These are phyloP conservation scores for Mucuna pruriens DNA, from an alignment of 306 rosid genomes.

Conservation along the genomic window DNA sequence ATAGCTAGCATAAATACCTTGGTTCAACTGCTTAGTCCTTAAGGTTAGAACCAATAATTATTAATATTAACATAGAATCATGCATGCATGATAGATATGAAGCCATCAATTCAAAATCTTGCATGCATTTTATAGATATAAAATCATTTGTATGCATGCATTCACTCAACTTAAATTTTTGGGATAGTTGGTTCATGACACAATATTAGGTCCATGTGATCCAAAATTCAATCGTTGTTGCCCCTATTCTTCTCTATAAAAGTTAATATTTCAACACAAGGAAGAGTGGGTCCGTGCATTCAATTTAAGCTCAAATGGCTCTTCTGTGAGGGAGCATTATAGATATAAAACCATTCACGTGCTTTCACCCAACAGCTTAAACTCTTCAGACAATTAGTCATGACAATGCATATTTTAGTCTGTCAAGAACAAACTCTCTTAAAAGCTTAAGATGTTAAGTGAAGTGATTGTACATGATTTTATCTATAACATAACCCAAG, in stretches of 20 bases:
- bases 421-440: slow-evolving; percentile 14
- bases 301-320: background rate
- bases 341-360: slow-evolving; percentile 4
- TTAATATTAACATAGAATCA: background rate
- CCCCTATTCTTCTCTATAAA: background rate
- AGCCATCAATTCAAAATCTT: background rate
- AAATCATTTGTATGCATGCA: background rate
- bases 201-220: background rate
- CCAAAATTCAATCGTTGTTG: background rate
- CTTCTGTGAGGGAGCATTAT: background rate
- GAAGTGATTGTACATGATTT: slow-evolving; percentile 19
- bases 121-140: slow-evolving; percentile 16
- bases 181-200: background rate
- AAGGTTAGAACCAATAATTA: slow-evolving; percentile 10
- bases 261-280: slow-evolving; percentile 10
- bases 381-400: background rate
- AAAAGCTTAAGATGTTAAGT: background rate
- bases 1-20: slow-evolving; percentile 1
- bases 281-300: background rate
- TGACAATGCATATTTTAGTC: slow-evolving; percentile 23
- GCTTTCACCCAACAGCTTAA: slow-evolving; percentile 2
- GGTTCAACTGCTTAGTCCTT: slow-evolving; percentile 3
- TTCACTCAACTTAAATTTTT: background rate
- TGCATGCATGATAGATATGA: slow-evolving; percentile 11
- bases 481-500: background rate